Conservation (phyloP, 495 filamentous ascomycete species). For the Tuber melanosporum region DNA sequence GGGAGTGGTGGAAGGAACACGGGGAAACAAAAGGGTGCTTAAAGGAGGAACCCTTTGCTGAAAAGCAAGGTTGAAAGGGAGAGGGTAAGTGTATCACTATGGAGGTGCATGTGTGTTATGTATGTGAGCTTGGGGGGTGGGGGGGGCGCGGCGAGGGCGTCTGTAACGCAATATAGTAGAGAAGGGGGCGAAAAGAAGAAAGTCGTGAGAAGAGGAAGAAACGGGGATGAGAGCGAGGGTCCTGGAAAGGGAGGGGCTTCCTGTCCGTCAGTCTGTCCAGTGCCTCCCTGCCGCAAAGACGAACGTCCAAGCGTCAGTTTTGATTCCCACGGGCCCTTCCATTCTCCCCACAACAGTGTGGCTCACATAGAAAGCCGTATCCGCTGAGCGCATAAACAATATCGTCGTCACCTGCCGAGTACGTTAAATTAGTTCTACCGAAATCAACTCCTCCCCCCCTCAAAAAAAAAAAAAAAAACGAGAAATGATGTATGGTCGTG, state of each 20-base stretch:
- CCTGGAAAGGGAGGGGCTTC: constrained; percentile 6
- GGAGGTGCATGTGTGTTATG: constrained; percentile 33
- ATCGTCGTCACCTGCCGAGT: not conserved
- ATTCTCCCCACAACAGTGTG: constrained; percentile 3
- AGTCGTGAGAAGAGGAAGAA: constrained; percentile 4
- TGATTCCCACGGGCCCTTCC: constrained; percentile 3
- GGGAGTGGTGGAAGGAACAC: constrained; percentile 16
- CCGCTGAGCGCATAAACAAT: no score
- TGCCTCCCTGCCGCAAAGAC: constrained; percentile 6
- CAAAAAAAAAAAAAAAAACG: not conserved
- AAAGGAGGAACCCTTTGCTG: constrained; percentile 23
- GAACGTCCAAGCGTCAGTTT: constrained; percentile 4
- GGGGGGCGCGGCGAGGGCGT: constrained; percentile 5
- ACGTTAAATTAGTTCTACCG: not conserved
- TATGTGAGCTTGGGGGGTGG: constrained; percentile 17
- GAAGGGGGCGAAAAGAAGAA: not conserved
- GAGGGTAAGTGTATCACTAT: constrained; percentile 27
- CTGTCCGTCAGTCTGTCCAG: not conserved
- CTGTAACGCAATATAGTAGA: constrained; percentile 19
- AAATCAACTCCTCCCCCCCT: not conserved
- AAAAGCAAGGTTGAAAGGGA: constrained; percentile 27
- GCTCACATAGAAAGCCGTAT: no score
- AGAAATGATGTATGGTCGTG: not conserved
- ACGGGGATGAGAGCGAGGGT: not conserved
- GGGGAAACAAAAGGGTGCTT: constrained; percentile 29